A percentile compares a stretch with the other conserved stretches of the same genome.
These are phyloP conservation scores for Fusarium sp. DNA, from an alignment of 2,329 filamentous ascomycete genomes.

Conservation along the genomic window DNA sequence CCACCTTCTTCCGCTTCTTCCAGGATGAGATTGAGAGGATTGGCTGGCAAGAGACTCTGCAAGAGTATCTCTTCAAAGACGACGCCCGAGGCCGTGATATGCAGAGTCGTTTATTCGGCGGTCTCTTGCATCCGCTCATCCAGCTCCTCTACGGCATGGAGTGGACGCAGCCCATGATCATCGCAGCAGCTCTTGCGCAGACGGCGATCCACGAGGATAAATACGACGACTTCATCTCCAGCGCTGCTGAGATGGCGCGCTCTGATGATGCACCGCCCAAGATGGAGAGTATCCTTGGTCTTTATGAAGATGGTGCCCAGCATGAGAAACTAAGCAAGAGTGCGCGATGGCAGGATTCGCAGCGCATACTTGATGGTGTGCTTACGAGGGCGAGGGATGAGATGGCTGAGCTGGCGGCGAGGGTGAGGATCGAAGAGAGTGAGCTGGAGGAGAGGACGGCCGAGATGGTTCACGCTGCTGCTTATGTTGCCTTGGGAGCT, in stretches of 20 bases:
- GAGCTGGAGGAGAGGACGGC: conserved; percentile 64
- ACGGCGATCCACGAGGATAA: conserved; percentile 72
- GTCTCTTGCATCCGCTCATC: conserved; percentile 70
- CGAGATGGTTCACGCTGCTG: conserved; percentile 74
- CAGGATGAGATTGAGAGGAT: conserved; percentile 73
- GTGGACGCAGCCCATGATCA: conserved; percentile 80
- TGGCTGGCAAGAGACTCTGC: conserved; percentile 67
- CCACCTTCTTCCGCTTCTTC: conserved; percentile 81
- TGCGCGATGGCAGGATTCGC: conserved; percentile 59
- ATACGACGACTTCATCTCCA: conserved; percentile 65
- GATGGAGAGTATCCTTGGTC: conserved; percentile 53
- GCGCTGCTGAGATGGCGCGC: conserved; percentile 51
- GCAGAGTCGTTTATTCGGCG: conserved; percentile 72
- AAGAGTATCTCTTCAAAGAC: conserved; percentile 73
- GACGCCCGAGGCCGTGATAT: conserved; percentile 73
- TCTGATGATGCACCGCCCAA: conserved; percentile 12
- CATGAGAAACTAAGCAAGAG: conserved; percentile 66
- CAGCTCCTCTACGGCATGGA: conserved; percentile 88
- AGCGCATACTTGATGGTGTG: conserved; percentile 76
- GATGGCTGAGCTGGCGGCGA: conserved; percentile 68
- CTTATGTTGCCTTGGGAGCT: conserved; percentile 60
- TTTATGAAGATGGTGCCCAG: conserved; percentile 66
- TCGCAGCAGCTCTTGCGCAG: conserved; percentile 83
- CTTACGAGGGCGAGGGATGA: conserved; percentile 68
- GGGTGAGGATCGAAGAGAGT: conserved; percentile 64